A percentile compares a stretch with the other conserved stretches of the same genome.
phyloP scores from a whole-genome alignment of 345 rosid species.

The Citrus sp. region DNA sequence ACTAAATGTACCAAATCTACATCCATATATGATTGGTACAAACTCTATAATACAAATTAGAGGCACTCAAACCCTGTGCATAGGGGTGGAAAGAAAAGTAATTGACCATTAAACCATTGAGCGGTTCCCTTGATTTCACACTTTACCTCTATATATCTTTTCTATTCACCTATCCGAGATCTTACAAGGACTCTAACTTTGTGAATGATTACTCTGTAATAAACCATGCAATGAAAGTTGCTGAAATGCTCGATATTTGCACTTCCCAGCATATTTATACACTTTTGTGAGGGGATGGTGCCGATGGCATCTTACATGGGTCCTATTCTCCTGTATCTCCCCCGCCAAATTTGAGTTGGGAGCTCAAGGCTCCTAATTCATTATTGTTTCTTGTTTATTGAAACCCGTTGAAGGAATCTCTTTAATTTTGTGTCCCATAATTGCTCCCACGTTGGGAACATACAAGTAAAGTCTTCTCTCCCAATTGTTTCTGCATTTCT shows the following conservation, averaged over 20 bases:
- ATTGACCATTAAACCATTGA: too few species aligned
- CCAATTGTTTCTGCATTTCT: background rate
- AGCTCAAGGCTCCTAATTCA: background rate
- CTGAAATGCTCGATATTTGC: background rate
- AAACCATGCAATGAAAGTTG: background rate
- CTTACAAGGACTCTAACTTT: background rate
- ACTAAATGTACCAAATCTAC: too few species aligned
- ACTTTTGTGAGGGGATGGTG: too few species aligned
- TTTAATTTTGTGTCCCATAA: background rate
- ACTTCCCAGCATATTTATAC: too few species aligned
- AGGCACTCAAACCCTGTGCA: too few species aligned
- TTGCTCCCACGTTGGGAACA: conserved; percentile 18
- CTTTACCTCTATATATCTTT: too few species aligned
- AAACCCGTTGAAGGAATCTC: background rate
- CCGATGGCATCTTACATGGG: background rate
- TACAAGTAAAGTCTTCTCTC: background rate
- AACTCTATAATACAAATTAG: too few species aligned
- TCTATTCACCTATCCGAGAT: background rate
- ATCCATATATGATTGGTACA: too few species aligned
- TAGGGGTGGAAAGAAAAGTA: too few species aligned
- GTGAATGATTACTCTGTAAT: background rate
- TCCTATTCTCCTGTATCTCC: background rate
- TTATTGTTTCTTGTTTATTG: background rate
- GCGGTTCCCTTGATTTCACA: too few species aligned
- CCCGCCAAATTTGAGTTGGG: background rate